Base-by-base conservation (phyloP, 1,139 yeast genomes). In the Groenewaldozyma sp. region DNA sequence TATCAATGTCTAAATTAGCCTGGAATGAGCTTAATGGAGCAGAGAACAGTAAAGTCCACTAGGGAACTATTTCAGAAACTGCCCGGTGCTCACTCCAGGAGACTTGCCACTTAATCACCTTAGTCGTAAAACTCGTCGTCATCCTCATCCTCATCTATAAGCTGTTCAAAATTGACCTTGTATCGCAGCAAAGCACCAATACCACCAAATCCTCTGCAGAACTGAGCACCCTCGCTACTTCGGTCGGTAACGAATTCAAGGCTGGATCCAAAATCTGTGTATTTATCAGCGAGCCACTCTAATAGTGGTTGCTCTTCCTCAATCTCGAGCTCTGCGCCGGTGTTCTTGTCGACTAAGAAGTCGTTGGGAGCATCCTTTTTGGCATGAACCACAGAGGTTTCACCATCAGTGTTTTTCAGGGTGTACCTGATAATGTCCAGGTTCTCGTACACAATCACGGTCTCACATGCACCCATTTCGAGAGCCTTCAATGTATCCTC, bases 251-350 rank as follows among this genome's bases (percentile, higher is more conserved):
- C 95, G 56, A 91, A 91, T 67, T 91, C 98, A 54, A 91, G 74
- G 48, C 82, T 78, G 41, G 98, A 95, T 74, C 98, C 98, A 56
- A 74, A 91, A 53, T 74, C 82, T 62, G 81, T 83, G 68, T 91
- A 91, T 65, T 86, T 84, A 67, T 88, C 98, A 36, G 98, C 97
- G 50, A 91, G 73, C 98, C 98, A 91, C 67, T 91, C 98, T 53
- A 91, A 74, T 58, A 91, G 73, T 34, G 84, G 74, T 64, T 78
- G 81, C 62, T 88, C 96, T 47, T 77, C 77, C 31, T 81, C 73
- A 42, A 81, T 68, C 62, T 88, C 97, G 79, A 88, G 81, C 61
- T 88, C 96, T 37, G 76, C 71, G 39, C 96, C 97, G 24, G 94
- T 82, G 45, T 74, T 75, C 63, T 82, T 84, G 67, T 88, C 96